phyloP scores from a whole-genome alignment of 1,139 yeast species.

The Pichia sp. region DNA sequence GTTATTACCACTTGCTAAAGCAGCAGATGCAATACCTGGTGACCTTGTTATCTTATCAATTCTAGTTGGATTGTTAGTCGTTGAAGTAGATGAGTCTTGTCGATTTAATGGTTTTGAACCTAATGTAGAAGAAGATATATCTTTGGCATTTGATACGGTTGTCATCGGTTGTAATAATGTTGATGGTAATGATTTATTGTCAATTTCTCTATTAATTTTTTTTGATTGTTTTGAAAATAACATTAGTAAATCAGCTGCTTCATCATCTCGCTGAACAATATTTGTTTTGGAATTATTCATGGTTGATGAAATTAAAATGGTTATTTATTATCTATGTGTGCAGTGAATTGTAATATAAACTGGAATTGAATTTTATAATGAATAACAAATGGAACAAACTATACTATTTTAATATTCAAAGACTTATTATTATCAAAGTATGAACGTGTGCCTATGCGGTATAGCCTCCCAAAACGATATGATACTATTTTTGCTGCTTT shows the following conservation, averaged over 20 bases:
- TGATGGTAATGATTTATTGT: background rate
- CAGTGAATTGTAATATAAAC: background rate
- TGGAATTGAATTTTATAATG: background rate
- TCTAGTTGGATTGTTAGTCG: background rate
- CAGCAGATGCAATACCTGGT: slow-evolving; percentile 48
- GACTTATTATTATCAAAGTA: background rate
- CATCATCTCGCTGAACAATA: slow-evolving; percentile 22
- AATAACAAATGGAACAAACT: background rate
- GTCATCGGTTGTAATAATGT: background rate
- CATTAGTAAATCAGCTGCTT: slow-evolving; percentile 33
- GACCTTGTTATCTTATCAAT: slow-evolving; percentile 26
- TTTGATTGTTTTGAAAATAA: slow-evolving; percentile 29
- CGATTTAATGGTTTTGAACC: slow-evolving; percentile 1
- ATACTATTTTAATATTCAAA: background rate
- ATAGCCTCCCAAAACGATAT: background rate
- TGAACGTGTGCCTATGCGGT: background rate
- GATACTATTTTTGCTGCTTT: background rate
- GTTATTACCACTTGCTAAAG: slow-evolving; percentile 32
- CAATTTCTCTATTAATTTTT: background rate
- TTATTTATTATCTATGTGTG: background rate
- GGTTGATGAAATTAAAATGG: background rate
- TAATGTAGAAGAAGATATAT: background rate
- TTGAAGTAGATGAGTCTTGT: background rate
- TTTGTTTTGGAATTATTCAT: background rate
- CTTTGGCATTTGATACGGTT: background rate